Evolutionary conservation across 1,284 basidiomycete species (phyloP), one percentile per base, ranked within the genome.

Genomic region (Ceratobasidium theobromae): DNA sequence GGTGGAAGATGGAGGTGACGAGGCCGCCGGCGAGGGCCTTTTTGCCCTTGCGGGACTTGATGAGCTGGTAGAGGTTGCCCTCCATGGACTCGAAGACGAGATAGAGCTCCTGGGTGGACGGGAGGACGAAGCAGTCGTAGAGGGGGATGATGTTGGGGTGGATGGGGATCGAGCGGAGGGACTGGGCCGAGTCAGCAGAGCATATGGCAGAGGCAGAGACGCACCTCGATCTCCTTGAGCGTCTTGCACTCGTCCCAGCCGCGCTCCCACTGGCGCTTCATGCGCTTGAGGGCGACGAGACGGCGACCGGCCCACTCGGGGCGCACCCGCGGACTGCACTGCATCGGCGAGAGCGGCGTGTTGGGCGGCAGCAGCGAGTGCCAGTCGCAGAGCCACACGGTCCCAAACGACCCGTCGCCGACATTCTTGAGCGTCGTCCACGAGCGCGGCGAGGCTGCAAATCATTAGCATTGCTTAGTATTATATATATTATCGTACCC

Each of bases 61-160:
- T 97, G 78, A 99, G 90, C 78, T 99, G 97, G 78, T 97, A 99
- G 67, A 99, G 86, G 77, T 99, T 99, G 72, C 97, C 97, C 78
- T 99, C 97, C 97, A 99, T 99, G 75, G 95, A 95, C 79, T 99
- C 97, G 77, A 99, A 99, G 57, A 99, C 97, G 75, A 99, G 98
- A 78, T 98, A 98, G 72, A 99, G 91, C 78, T 99, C 95, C 76
- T 91, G 93, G 64, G 93, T 87, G 70, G 87, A 84, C 0, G 95
- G 95, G 52, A 95, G 87, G 72, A 98, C 89, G 79, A 98, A 99
- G 73, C 95, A 96, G 78, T 99, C 97, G 81, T 99, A 99, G 70
- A 99, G 84, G 58, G 97, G 95, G 75, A 99, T 98, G 79, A 98
- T 94, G 77, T 97, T 95, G 43, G 92, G 92, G 78, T 99, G 97